These are phyloP conservation scores for Furcasterigmium furcatum DNA, from an alignment of 2,329 filamentous ascomycete species.

Conservation along the genomic window DNA sequence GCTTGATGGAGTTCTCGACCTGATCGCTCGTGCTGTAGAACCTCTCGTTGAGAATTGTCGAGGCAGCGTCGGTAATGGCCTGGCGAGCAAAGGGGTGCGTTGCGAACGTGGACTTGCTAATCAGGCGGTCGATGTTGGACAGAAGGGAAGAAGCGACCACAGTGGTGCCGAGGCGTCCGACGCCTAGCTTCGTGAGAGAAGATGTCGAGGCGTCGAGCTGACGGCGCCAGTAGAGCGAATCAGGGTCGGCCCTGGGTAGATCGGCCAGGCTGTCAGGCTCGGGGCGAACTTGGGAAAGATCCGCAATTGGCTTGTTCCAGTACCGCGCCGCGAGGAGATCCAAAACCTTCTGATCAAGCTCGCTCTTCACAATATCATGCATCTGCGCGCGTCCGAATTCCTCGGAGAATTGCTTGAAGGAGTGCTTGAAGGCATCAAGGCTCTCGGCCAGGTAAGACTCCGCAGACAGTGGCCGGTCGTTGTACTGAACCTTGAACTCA, in stretches of 20 bases:
- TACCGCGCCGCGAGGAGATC: slow-evolving; percentile 91
- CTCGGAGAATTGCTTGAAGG: slow-evolving; percentile 91
- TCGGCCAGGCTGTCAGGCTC: slow-evolving; percentile 73
- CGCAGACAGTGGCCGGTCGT: slow-evolving; percentile 88
- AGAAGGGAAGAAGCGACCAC: slow-evolving; percentile 89
- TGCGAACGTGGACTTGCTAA: slow-evolving; percentile 79
- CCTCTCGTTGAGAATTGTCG: slow-evolving; percentile 85
- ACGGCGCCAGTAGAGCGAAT: slow-evolving; percentile 87
- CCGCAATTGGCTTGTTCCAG: slow-evolving; percentile 94
- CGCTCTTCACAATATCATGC: slow-evolving; percentile 81
- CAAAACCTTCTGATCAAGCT: slow-evolving; percentile 91
- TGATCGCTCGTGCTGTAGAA: slow-evolving; percentile 98
- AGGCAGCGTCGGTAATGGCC: slow-evolving; percentile 88
- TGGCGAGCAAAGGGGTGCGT: slow-evolving; percentile 88
- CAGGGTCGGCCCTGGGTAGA: slow-evolving; percentile 79
- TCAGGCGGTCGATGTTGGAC: slow-evolving; percentile 73
- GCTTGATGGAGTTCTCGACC: slow-evolving; percentile 98
- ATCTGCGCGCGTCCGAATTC: slow-evolving; percentile 88
- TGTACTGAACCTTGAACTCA: slow-evolving; percentile 99
- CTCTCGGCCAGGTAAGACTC: slow-evolving; percentile 97
- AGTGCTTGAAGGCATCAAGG: slow-evolving; percentile 94
- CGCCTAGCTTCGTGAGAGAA: slow-evolving; percentile 87
- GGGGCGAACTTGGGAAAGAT: slow-evolving; percentile 62
- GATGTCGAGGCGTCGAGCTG: slow-evolving; percentile 92
- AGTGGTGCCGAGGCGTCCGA: slow-evolving; percentile 87